Evolutionary conservation across 441 rosid species (phyloP), one percentile per base, ranked within the genome.

Genomic region (Pelargonium hybrid): DNA sequence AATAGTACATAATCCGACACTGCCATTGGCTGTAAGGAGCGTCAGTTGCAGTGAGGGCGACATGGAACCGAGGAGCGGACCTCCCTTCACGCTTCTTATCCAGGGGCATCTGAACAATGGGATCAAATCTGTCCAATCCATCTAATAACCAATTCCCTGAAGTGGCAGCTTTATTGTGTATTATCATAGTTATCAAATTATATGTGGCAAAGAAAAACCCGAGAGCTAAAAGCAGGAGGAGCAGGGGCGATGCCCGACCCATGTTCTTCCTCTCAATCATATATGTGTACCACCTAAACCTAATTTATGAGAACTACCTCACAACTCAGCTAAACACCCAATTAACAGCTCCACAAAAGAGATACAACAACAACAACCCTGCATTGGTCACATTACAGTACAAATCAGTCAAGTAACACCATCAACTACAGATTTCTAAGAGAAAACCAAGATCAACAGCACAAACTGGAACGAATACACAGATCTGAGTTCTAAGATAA

Each of bases 11-110:
- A 25, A 90, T 82, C 71, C 90, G 85, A 74, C 87, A 88, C 76
- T 90, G 96, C 96, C 96, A 90, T 74, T 90, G 85, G 78, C 91
- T 88, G 70, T 88, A 90, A 11, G 87, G 80, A 62, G 90, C 81
- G 79, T 79, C 86, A 10, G 91, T 87, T 47, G 93, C 91, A 0
- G 91, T 88, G 31, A 88, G 80, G 54, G 90, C 90, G 66, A 90
- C 89, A 77, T 88, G 96, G 65, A 68, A 90, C 48, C 73, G 84
- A 25, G 21, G 56, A 71, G 75, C 69, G 11, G 78, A 47, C 50
- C 65, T 71, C 41, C 76, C 77, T 25, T 14, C 34, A 37, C 59
- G 75, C 67, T 65, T 74, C 67, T 61, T 41, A 50, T 70, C 63
- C 20, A 57, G 34, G 15, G 82, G 77, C 79, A 78, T 59, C 68